Percentiles rank a stretch among this genome's conserved stretches.
These are phyloP conservation scores for Podospora fimiseda DNA, from an alignment of 495 filamentous ascomycete genomes.

Conservation along the genomic window DNA sequence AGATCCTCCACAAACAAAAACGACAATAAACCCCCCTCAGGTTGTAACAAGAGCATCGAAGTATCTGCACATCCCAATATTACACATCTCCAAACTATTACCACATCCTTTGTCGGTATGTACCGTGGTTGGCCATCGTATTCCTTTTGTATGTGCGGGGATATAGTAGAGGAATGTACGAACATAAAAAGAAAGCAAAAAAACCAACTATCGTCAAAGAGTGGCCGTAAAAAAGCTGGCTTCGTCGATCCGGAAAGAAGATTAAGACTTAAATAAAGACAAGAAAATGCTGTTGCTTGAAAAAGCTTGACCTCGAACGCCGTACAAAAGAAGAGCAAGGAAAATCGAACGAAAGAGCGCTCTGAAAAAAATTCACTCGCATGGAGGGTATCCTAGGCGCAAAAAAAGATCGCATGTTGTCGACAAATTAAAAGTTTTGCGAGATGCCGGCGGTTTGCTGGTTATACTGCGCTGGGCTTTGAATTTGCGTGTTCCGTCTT, in stretches of 20 bases:
- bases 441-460: conserved; percentile 93
- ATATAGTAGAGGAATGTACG: neutral
- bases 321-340: neutral
- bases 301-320: conserved; percentile 5
- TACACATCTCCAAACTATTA: neutral
- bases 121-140: neutral
- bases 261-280: conserved; percentile 2
- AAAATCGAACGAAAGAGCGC: neutral
- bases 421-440: conserved; percentile 77
- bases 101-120: neutral
- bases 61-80: neutral
- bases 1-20: neutral
- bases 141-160: neutral
- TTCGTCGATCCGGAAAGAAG: neutral
- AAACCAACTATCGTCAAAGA: neutral
- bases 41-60: neutral
- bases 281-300: conserved; percentile 4
- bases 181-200: neutral
- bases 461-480: conserved; percentile 78
- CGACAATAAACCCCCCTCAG: neutral
- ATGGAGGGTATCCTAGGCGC: neutral
- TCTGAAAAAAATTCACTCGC: neutral
- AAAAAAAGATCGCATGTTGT: neutral
- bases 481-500: conserved; percentile 85
- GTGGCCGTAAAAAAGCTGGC: neutral